Evolutionary conservation across 169 alveolate genomes (phyloP), one percentile per base, ranked within the genome.

Genomic region (Theileria orientalis): DNA sequence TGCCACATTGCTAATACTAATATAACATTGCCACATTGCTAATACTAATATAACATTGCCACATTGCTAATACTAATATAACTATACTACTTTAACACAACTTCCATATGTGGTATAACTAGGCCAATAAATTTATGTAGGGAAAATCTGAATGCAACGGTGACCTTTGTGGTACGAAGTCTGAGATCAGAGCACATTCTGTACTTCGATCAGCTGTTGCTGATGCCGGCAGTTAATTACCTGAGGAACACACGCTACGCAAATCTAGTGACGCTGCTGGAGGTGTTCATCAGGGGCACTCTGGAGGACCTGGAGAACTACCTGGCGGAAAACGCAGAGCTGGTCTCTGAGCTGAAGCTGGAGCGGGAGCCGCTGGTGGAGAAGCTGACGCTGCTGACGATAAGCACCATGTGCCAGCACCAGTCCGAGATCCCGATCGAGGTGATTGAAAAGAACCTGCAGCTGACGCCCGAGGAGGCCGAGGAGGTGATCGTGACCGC

Each of bases 401-500:
- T 76, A 11, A 74, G 76, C 9, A 44, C 85, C 25, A 41, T 76
- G 23, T 76, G 85, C 52, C 85, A 76, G 42, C 52, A 67, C 46
- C 76, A 76, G 56, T 59, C 85, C 11, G 78, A 76, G 44, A 64
- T 76, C 23, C 67, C 85, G 3, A 76, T 76, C 71, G 85, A 72
- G 68, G 52, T 68, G 63, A 42, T 76, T 29, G 69, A 83, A 41
- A 75, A 86, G 33, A 7, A 56, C 35, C 75, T 86, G 35, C 61
- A 76, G 52, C 71, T 86, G 3, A 51, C 85, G 6, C 32, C 47
- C 32, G 49, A 83, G 47, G 77, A 83, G 33, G 78, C 76, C 40
- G 92, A 86, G 47, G 69, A 86, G 56, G 72, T 86, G 54, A 80
- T 86, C 11, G 92, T 86, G 16, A 61, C 90, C 41, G 90, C 92